Percentiles rank a stretch among this genome's conserved stretches.
Conservation (phyloP, 2,329 filamentous ascomycete genomes). For the Aspergillus chevalieri region DNA sequence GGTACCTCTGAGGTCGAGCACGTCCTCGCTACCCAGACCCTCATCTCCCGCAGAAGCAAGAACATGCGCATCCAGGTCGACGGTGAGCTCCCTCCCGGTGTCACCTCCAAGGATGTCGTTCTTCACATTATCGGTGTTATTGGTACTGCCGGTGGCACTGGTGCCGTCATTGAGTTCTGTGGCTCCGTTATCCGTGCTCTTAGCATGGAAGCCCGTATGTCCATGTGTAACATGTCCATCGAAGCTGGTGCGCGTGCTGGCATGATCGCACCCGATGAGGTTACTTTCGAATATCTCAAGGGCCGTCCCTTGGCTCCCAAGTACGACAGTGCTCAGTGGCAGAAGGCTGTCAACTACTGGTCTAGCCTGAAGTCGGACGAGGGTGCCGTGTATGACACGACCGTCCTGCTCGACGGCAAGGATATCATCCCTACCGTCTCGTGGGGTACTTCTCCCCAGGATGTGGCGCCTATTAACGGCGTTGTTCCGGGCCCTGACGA, state of each 20-base stretch:
- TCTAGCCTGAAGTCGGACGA: slow-evolving; percentile 74
- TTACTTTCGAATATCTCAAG: slow-evolving; percentile 92
- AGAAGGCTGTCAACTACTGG: slow-evolving; percentile 84
- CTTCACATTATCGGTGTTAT: slow-evolving; percentile 89
- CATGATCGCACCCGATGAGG: slow-evolving; percentile 93
- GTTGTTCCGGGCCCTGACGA: slow-evolving; percentile 85
- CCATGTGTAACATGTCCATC: slow-evolving; percentile 99
- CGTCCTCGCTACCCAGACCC: slow-evolving; percentile 89
- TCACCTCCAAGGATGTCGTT: slow-evolving; percentile 93
- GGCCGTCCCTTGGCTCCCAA: slow-evolving; percentile 82
- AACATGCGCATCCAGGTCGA: slow-evolving; percentile 98
- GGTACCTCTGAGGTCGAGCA: slow-evolving; percentile 98
- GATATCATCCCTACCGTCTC: slow-evolving; percentile 91
- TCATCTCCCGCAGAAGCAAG: slow-evolving; percentile 92
- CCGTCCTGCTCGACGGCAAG: slow-evolving; percentile 83
- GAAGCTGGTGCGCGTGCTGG: slow-evolving; percentile 92
- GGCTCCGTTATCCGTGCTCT: slow-evolving; percentile 83
- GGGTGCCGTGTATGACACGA: slow-evolving; percentile 83
- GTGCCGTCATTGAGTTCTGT: slow-evolving; percentile 94
- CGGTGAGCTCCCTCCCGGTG: slow-evolving; percentile 79
- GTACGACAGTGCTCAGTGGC: slow-evolving; percentile 79
- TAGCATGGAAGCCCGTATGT: slow-evolving; percentile 98
- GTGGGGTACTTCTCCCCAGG: slow-evolving; percentile 95
- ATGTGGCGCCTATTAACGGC: slow-evolving; percentile 89
- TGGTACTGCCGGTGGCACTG: slow-evolving; percentile 90